Evolutionary conservation across 441 rosid species (phyloP), one percentile per base, ranked within the genome.

Genomic region (Mallotus repandus): DNA sequence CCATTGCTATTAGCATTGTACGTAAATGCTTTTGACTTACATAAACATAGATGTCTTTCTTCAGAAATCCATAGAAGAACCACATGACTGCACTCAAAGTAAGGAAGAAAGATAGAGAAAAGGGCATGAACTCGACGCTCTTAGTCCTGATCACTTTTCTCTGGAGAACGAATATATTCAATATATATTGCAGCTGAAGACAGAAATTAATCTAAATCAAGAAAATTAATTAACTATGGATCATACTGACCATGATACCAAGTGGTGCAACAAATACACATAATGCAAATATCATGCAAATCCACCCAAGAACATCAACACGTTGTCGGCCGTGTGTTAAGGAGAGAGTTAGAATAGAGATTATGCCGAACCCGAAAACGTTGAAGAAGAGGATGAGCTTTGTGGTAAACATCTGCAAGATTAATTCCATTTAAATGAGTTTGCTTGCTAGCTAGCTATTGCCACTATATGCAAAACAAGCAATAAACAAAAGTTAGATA

Each of bases 71-170:
- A 29, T 89, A 91, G 80, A 86, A 84, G 82, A 94, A 89, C 98
- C 98, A 94, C 86, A 85, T 86, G 75, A 90, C 85, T 13, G 98
- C 97, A n/a, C 89, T 87, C 58, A 92, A 73, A 9, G 97, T 92
- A 64, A 94, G 93, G 80, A 88, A 92, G 77, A 88, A 77, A 18
- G 98, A 90, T 25, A 94, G 79, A 59, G 82, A 74, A 22, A 92
- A 82, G 0, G 97, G 97, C 98, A 92, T 94, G 83, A 77, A 94
- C 83, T 94, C 97, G 12, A 87, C 97, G 69, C 98, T 94, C 75
- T 85, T 92, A 9, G 97, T 94, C 68, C 78, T 81, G 52, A 92
- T 85, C 19, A 94, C 97, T 82, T 89, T 89, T 67, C 92, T 85
- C 98, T 94, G 85, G 64, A 73, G 15, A 7, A 56, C 16, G 11